Base-by-base conservation (phyloP, 495 filamentous ascomycete species). In the Trichoderma gamsii region DNA sequence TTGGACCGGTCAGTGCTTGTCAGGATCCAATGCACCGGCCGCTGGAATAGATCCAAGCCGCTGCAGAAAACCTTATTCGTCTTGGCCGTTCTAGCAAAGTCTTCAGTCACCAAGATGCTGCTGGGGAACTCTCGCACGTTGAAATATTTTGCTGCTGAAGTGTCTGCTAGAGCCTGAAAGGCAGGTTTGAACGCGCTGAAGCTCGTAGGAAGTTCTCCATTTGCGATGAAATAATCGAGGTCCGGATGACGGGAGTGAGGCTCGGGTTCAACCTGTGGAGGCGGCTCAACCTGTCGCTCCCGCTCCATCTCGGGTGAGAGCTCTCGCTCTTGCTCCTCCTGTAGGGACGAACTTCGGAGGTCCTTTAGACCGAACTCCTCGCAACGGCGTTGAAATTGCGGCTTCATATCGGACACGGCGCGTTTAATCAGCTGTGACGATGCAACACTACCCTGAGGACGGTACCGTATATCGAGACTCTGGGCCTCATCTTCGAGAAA, bases 271-370 rank as follows among this genome's bases (percentile, higher is more conserved):
- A 73, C 74, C 1, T 69, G 23, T 2, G 72, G 72, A 4, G 89
- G 86, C 3, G 77, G 72, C 69, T 89, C 72, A 1, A 86, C 71
- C 44, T 91, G 76, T 16, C 77, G 74, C 68, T 92, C 86, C 51
- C 79, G 76, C 70, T 91, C 84, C 27, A 85, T 79, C 69, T 92
- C 88, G 2, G 84, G 85, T 0, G 84, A 80, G 0, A 91, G 77
- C 70, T 92, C 88, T 0, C 89, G 81, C 72, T 92, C 89, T 65
- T 90, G 88, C 70, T 91, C 89, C 72, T 93, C 88, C 16, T 88
- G 79, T 4, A 90, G 76, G 0, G 75, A 73, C 0, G 80, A 78
- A 2, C 76, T 72, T 8, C 71, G 52, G 51, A 81, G 69, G 11
- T 77, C 66, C 0, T 73, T 35, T 5, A 76, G 71, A 0, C 73